Evolutionary conservation across 2,329 filamentous ascomycete species (phyloP), one percentile per base, ranked within the genome.

Genomic region (Aciculosporium take): DNA sequence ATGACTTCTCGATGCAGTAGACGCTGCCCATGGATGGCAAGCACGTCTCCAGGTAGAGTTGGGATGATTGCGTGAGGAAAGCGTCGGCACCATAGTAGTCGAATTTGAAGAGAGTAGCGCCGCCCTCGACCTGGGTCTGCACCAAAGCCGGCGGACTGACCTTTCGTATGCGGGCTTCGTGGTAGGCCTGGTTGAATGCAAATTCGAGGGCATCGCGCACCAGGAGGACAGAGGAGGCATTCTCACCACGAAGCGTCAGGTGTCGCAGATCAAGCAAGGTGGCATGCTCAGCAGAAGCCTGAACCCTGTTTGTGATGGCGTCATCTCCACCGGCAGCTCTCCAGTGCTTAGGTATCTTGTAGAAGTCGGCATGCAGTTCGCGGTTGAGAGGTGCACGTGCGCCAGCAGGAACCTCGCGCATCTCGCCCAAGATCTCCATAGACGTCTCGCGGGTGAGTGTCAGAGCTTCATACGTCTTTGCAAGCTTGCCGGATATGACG

Each of bases 1-100:
- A 98, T 2, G 89, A 96, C 63, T 94, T 94, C 64, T 94, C 88
- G 55, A 98, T 89, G 60, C 89, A 96, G 74, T 93, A 98, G 40
- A 95, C 87, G 59, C 95, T 85, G 52, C 91, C 91, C 54, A 96
- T 72, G 39, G 82, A 85, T 9, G 89, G 86, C 25, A 98, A 69
- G 50, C 81, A 86, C 25, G 91, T 98, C 71, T 98, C 91, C 45
- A 98, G 82, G 65, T 98, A 98, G 41, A 98, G 77, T 65, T 98
- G 91, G 27, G 85, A 94, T 3, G 88, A 95, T 66, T 98, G 91
- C 4, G 91, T 96, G 48, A 98, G 77, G 68, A 88, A 98, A 45
- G 91, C 84, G 52, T 81, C 75, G 63, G 95, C 84, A 52, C 79
- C 81, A 64, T 94, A 95, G 71, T 91, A 93, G 56, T 83, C 72